Conservation (phyloP, 768 basidiomycete genomes). For the Sporobolomyces roseus region DNA sequence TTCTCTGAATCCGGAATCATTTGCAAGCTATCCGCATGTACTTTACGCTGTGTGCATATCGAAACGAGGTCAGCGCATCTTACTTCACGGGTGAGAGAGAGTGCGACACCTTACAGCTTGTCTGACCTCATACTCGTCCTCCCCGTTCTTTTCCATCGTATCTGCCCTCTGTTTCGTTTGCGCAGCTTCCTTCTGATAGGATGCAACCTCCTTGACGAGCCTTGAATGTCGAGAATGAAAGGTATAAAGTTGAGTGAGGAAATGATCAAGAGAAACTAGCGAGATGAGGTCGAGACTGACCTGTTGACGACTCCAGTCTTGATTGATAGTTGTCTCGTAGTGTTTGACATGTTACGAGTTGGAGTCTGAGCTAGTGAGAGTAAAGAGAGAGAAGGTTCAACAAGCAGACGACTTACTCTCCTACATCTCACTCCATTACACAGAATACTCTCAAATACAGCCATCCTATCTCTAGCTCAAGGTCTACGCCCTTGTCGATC, state of each 20-base stretch:
- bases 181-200: constrained; percentile 66
- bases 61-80: background rate
- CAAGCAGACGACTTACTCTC: background rate
- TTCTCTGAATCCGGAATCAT: constrained; percentile 69
- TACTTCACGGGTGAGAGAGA: background rate
- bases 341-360: constrained; percentile 3
- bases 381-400: background rate
- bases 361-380: background rate
- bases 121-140: constrained; percentile 48
- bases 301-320: constrained; percentile 65
- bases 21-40: constrained; percentile 72
- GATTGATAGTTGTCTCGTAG: constrained; percentile 67
- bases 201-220: constrained; percentile 62
- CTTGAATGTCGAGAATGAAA: constrained; percentile 48
- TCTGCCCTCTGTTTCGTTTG: constrained; percentile 61
- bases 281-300: too few species aligned
- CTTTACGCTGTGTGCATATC: constrained; percentile 54
- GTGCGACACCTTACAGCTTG: constrained; percentile 22
- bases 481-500: too few species aligned
- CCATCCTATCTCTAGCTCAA: too few species aligned
- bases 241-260: background rate
- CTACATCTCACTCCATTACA: too few species aligned
- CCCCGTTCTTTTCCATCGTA: constrained; percentile 58
- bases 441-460: too few species aligned
- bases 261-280: constrained; percentile 32